Conservation (phyloP, 1,284 basidiomycete species). For the Erythrobasidium hasegawianum region DNA sequence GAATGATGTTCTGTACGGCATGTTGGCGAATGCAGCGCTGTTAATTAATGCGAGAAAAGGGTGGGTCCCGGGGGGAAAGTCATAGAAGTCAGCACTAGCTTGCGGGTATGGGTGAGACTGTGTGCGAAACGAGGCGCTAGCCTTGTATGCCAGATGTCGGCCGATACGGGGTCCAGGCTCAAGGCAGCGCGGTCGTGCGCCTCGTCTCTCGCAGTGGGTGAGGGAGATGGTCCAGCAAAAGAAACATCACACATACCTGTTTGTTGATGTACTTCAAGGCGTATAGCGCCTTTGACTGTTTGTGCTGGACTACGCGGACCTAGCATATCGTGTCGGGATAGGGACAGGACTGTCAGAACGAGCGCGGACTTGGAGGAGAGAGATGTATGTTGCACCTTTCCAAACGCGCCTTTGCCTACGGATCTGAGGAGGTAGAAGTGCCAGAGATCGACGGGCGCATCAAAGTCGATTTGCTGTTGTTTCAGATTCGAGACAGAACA, state of each 20-base stretch:
- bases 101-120: too few relatives aligned
- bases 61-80: too few relatives aligned
- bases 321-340: constrained; percentile 48
- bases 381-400: constrained; percentile 72
- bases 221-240: background rate
- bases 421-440: constrained; percentile 84
- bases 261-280: constrained; percentile 99
- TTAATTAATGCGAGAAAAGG: too few relatives aligned
- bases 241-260: constrained; percentile 41
- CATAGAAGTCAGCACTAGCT: too few relatives aligned
- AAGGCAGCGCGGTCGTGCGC: background rate
- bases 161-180: background rate
- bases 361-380: background rate
- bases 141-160: too few relatives aligned
- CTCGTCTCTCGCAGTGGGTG: background rate
- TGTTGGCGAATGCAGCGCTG: constrained; percentile 90
- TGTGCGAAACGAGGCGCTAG: too few relatives aligned
- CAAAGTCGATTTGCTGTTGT: constrained; percentile 88
- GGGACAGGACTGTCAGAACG: background rate
- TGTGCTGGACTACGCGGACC: constrained; percentile 98
- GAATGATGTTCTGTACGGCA: constrained; percentile 92
- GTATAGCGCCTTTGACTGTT: constrained; percentile 89
- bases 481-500: constrained; percentile 2
- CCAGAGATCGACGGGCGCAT: constrained; percentile 93
- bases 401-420: constrained; percentile 97